Evolutionary conservation across 352 stramenopile genomes (phyloP), one percentile per base, ranked within the genome.

Genomic region (Aphanomyces astaci): DNA sequence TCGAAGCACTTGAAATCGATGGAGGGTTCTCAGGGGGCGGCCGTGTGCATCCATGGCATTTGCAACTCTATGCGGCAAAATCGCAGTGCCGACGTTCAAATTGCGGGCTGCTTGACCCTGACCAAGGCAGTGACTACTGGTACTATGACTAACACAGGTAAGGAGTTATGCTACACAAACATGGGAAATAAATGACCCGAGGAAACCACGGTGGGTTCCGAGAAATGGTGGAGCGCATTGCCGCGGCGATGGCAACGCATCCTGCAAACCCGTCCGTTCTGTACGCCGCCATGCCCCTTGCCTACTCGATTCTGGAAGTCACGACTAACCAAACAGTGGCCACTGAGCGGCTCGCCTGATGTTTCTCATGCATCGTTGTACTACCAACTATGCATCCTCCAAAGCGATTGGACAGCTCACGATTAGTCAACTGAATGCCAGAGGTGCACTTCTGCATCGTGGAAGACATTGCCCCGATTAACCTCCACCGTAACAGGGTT

Each of bases 1-100:
- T 28, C 56, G 9, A 64, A 64, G 36, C 56, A 64, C 4, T 17
- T 64, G 9, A 13, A 64, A 30, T 19, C 17, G n/a, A 64, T 64
- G 10, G 56, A 64, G n/a, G 25, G 7, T 28, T 7, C 5, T 15
- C 4, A 13, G 1, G 3, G 30, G 24, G 22, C 49, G 36, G 56
- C 28, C 24, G 24, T 32, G 27, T n/a, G n/a, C n/a, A n/a, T n/a
- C n/a, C n/a, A n/a, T n/a, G n/a, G n/a, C n/a, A 52, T 64, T 7
- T 30, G 31, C 17, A 1, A 5, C 15, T 5, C 56, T 2, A 64
- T 64, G 43, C 56, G 27, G 15, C 56, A 64, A 15, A 64, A 64
- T n/a, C 31, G 49, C 1, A 64, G 56, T 27, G 56, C 43, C 24
- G 56, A 64, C 19, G 56, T 64, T 5, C 56, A 64, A 51, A 17